Evolutionary conservation across 208 protist genomes (phyloP).

Genomic region (Naegleria lovaniensis): DNA sequence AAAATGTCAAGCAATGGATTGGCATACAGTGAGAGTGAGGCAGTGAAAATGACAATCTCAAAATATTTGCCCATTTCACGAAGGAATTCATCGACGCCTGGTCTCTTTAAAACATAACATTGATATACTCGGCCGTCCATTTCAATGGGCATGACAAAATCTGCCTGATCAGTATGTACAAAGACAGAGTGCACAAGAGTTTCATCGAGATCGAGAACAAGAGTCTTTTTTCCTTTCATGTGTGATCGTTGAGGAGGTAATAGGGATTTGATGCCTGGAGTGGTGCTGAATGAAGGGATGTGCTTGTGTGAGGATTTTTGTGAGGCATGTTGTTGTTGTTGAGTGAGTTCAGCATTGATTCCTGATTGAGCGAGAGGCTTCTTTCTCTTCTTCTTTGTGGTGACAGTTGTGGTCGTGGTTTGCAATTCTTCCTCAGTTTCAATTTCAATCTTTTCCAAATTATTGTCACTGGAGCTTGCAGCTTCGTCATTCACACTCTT

Average conservation of each 20-base stretch:
- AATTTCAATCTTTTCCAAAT: too few relatives aligned
- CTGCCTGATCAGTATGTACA: background rate
- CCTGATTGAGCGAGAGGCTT: too few relatives aligned
- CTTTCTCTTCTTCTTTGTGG: too few relatives aligned
- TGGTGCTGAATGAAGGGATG: too few relatives aligned
- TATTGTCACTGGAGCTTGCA: too few relatives aligned
- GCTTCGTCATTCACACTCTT: too few relatives aligned
- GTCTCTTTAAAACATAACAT: conserved; percentile 39
- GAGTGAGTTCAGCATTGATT: too few relatives aligned
- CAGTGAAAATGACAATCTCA: conserved; percentile 55
- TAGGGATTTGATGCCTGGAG: background rate
- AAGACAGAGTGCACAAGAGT: conserved; percentile 34
- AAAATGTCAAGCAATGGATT: conserved; percentile 46
- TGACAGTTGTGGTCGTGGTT: too few relatives aligned
- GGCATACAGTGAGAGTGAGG: conserved; percentile 48
- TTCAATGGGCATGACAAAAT: conserved; percentile 19
- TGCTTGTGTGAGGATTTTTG: too few relatives aligned
- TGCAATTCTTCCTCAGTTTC: too few relatives aligned
- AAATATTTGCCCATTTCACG: conserved; percentile 35
- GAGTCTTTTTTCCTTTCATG: conserved; percentile 6
- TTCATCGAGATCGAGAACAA: conserved; percentile 41
- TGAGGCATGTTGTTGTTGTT: too few relatives aligned
- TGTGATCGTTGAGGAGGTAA: background rate
- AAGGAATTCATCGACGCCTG: conserved; percentile 43
- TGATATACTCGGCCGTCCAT: background rate